These are phyloP conservation scores for Amanita polypyramis DNA, from an alignment of 768 basidiomycete species.

Conservation along the genomic window DNA sequence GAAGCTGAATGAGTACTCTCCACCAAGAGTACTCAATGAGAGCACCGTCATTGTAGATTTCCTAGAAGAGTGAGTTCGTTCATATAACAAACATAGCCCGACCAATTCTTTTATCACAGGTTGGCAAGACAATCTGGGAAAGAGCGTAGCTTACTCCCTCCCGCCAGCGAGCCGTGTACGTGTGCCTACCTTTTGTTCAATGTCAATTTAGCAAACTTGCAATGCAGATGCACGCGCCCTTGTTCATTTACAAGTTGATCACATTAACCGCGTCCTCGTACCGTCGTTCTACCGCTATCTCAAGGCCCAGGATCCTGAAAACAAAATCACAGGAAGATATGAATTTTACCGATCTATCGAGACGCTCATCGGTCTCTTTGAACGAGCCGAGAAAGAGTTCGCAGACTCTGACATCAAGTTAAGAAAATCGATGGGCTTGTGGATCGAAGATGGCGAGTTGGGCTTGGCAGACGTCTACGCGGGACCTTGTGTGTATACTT, in stretches of 20 bases:
- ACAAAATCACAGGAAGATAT: slow-evolving; percentile 40
- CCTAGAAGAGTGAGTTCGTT: slow-evolving; percentile 58
- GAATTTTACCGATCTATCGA: slow-evolving; percentile 48
- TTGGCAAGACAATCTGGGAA: slow-evolving; percentile 20
- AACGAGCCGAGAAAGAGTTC: slow-evolving; percentile 38
- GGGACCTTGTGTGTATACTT: slow-evolving; percentile 46
- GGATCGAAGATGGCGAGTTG: slow-evolving; percentile 44
- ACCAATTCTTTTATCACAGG: background rate
- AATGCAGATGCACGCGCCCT: slow-evolving; percentile 53
- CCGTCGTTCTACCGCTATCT: slow-evolving; percentile 70
- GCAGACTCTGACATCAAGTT: slow-evolving; percentile 31
- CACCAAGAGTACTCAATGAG: slow-evolving; percentile 62
- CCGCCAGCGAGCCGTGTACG: slow-evolving; percentile 48
- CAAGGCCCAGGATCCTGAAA: slow-evolving; percentile 49
- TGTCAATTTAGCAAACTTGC: background rate
- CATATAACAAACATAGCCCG: background rate
- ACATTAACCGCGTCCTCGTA: slow-evolving; percentile 51
- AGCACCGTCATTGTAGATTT: slow-evolving; percentile 74
- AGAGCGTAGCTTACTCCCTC: slow-evolving; percentile 44
- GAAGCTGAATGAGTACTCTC: slow-evolving; percentile 39
- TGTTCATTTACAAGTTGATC: slow-evolving; percentile 57
- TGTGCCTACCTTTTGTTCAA: slow-evolving; percentile 3
- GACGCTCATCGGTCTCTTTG: slow-evolving; percentile 39
- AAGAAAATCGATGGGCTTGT: slow-evolving; percentile 39
- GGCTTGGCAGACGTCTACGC: slow-evolving; percentile 60